Base-by-base conservation (phyloP, 1,284 basidiomycete species). In the Boletellus dicymbophilus region DNA sequence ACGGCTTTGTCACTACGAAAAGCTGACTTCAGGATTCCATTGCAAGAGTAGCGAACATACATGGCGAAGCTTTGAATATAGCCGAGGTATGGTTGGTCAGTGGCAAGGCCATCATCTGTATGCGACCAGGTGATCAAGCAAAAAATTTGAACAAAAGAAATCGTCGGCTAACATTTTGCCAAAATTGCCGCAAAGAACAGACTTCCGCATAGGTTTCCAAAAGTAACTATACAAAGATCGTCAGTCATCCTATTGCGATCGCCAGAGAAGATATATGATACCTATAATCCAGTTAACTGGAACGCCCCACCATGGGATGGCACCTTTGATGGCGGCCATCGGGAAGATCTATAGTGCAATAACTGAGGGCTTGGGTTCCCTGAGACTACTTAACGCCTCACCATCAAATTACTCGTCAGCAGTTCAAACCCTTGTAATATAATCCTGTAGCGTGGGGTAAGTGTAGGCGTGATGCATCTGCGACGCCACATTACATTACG, bases 321-420 rank as follows among this genome's bases (percentile, higher is more conserved):
- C 79, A 22, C 81, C 68, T 58, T 79, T 86, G 36, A 80, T 56
- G 18, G 79, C 66, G 22, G 82, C 84, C 82, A 89, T 88, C 6
- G 86, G 84, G 54, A 85, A 82, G 11, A 79, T 76, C 85, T 86
- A 50, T 13, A 30, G 21, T 13, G 10, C n/a, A n/a, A n/a, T n/a
- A n/a, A 23, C 11, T 55, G 10, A 53, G 28, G 34, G 41, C 26
- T 41, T n/a, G 6, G 21, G 10, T 9, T 15, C 8, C 11, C 39
- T 16, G 9, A 44, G 13, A 28, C 18, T 12, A 34, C 26, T 3
- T 6, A 36, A 4, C 12, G 12, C 47, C 70, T 44, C 55, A 87
- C 84, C 84, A 89, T 81, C 79, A 89, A 83, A 62, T 88, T 87
- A 58, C 85, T 88, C 49, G 86, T 89, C 38, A 89, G 65, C 3